Base-by-base conservation (phyloP, 495 filamentous ascomycete genomes). In the Aspergillus ostianus region DNA sequence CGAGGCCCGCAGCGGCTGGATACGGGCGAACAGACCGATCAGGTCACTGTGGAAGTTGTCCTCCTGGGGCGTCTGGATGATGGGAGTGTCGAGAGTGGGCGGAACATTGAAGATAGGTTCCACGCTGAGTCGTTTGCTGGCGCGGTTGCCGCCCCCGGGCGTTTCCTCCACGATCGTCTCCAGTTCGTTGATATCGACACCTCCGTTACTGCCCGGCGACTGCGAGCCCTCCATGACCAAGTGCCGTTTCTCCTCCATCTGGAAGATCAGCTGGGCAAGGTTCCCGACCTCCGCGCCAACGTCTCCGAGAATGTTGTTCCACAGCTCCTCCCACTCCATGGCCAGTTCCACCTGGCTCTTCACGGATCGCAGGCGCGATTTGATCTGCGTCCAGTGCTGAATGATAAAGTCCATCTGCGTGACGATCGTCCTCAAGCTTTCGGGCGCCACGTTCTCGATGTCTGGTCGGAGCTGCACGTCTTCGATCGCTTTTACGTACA, bases 301-400 rank as follows among this genome's bases (percentile, higher is more conserved):
- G 73, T 98, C 93, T 41, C 93, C 93, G 18, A 98, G 77, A 19
- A 98, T 92, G 67, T 82, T 90, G 63, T 89, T 90, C 93, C 93
- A 97, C 20, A 98, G 80, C 75, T 98, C 94, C 70, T 96, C 92
- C 93, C 93, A 98, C 64, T 98, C 94, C 91, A 97, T 93, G 8
- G 94, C 94, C 52, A 96, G 81, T 72, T 97, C 94, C 6, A 98
- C 93, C 62, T 97, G 92, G 45, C 84, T 84, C 67, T 97, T 96
- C 51, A 96, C 86, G 32, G 75, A 85, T 62, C 85, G 87, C 45
- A 98, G 73, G 18, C 88, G 87, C 17, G 68, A 78, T 64, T 89
- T 87, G 58, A 97, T 90, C 61, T 88, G 85, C 4, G 84, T 77
- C 94, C 94, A 98, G 63, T 90, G 90, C n/a, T 80, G 77, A 57